Percentiles rank a stretch among this genome's conserved stretches.
phyloP scores from a whole-genome alignment of 345 rosid species.

The Conringia planisiliqua region DNA sequence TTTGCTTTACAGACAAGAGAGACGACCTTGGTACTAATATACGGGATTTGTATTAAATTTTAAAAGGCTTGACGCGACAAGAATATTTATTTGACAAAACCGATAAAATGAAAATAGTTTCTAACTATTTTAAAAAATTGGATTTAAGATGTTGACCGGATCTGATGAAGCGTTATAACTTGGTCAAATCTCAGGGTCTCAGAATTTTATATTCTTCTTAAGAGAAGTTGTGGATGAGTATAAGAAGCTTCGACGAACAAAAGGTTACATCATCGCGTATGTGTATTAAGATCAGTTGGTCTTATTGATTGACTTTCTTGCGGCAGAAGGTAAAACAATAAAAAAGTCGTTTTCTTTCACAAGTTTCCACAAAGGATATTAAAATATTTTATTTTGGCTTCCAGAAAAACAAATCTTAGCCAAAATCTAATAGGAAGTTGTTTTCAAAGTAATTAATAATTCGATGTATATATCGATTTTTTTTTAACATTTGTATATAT shows the following conservation, averaged over 20 bases:
- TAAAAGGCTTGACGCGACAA: conserved; percentile 21
- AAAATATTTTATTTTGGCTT: neutral
- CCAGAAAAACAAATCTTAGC: neutral
- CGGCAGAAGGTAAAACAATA: neutral
- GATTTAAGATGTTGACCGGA: conserved; percentile 11
- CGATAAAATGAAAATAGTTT: neutral
- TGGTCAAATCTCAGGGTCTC: conserved; percentile 15
- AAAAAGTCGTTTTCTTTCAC: neutral
- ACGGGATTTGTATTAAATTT: conserved; percentile 7
- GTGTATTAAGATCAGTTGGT: neutral
- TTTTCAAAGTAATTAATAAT: neutral
- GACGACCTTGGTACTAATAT: conserved; percentile 29
- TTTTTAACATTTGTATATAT: no score
- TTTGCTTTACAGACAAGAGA: conserved; percentile 22
- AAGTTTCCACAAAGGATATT: neutral
- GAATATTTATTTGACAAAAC: neutral
- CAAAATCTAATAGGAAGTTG: neutral
- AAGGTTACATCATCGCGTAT: conserved; percentile 7
- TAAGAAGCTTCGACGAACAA: conserved; percentile 22
- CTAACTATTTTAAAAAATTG: neutral
- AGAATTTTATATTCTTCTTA: neutral
- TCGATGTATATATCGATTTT: neutral
- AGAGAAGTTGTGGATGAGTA: neutral
- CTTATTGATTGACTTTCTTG: neutral
- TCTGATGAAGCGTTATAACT: conserved; percentile 25